Base-by-base conservation (phyloP, 2,329 filamentous ascomycete genomes). In the Aspergillus transmontanensis region DNA sequence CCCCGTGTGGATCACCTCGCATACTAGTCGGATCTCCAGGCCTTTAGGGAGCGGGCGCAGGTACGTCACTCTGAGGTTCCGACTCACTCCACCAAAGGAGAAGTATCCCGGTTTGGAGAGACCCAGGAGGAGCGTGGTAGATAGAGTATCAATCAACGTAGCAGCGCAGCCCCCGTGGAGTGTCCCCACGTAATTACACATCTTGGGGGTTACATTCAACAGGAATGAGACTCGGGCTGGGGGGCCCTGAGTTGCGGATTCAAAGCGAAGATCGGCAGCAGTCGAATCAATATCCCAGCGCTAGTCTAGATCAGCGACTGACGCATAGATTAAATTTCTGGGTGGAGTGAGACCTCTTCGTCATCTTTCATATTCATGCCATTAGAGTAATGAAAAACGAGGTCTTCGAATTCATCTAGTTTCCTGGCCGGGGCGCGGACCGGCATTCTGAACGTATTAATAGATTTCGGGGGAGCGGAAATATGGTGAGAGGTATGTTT, bases 171-270 rank as follows among this genome's bases (percentile, higher is more conserved):
- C 95, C n/a, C 91, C 93, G 77, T 96, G 95, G 72, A 98, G 81
- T 77, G 97, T 98, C 46, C 94, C 94, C 72, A 97, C 79, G 66
- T 91, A 86, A 82, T 98, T 99, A 64, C 94, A 97, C 71, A 98
- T 82, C 73, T 97, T 92, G 21, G 90, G 88, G 39, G 94, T 96
- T 77, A 98, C 96, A 70, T 67, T 76, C 41, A 78, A 65, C 6
- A 73, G 71, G 59, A 73, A 80, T 6, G 73, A 72, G 58, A 73
- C 75, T 41, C 70, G 72, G 26, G 75, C 67, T 19, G 75, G 73
- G 19, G 78, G 76, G 6, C 74, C 74, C 19, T 62, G 67, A 28
- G 70, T 73, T 48, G 78, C 78, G 60, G 76, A 77, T 64, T 80
- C 77, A 63, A 80, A 77, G 60, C 72, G 75, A 30, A 79, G 69